Percentiles rank a stretch among this genome's conserved stretches.
Evolutionary conservation across 2,329 filamentous ascomycete genomes (phyloP).

Genomic region (Delphinella strobiligena): DNA sequence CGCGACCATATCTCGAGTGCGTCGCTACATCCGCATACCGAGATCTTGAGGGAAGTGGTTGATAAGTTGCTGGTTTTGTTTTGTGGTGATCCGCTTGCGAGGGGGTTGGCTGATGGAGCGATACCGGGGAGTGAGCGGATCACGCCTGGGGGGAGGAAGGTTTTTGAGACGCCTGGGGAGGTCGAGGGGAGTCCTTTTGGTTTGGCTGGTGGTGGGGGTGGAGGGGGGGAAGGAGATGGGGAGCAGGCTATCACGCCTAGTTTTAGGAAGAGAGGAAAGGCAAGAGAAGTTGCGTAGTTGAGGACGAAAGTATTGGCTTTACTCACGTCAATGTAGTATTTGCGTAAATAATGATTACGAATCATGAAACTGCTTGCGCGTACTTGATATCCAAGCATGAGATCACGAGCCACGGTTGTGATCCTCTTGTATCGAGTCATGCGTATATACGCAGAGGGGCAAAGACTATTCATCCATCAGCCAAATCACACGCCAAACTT

Average conservation of each 20-base stretch:
- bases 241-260: background rate
- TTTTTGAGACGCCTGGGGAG: slow-evolving; percentile 13
- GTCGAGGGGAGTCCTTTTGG: slow-evolving; percentile 7
- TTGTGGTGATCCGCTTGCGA: slow-evolving; percentile 30
- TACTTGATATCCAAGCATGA: too few relatives aligned
- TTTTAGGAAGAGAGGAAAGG: background rate
- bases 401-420: too few relatives aligned
- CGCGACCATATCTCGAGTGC: slow-evolving; percentile 26
- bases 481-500: too few relatives aligned
- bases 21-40: slow-evolving; percentile 27
- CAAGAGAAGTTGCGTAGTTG: too few relatives aligned
- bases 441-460: too few relatives aligned
- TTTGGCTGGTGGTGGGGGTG: background rate
- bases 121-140: slow-evolving; percentile 1
- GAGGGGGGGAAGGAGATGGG: background rate
- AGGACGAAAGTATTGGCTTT: too few relatives aligned
- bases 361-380: too few relatives aligned
- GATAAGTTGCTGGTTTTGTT: slow-evolving; percentile 35
- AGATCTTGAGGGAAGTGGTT: slow-evolving; percentile 34
- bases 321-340: too few relatives aligned
- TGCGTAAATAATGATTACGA: too few relatives aligned
- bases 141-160: slow-evolving; percentile 20
- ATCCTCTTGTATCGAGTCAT: too few relatives aligned
- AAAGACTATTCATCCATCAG: too few relatives aligned
- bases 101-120: background rate